Conservation (phyloP, 2,329 filamentous ascomycete species). For the Fusarium napiforme region DNA sequence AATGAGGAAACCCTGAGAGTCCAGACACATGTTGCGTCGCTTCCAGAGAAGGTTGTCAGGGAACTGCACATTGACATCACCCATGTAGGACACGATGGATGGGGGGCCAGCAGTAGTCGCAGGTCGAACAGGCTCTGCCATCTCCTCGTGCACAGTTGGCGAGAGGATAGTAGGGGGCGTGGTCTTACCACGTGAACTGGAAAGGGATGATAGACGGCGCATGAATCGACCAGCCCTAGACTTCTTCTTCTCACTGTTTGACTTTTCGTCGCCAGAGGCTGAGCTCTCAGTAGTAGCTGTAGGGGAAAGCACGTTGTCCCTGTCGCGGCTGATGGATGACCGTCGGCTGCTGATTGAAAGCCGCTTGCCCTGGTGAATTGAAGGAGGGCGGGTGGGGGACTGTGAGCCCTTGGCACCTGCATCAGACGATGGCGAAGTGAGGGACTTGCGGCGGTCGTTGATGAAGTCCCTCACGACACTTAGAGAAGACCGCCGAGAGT, state of each 20-base stretch:
- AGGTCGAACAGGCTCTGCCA: slow-evolving; percentile 39
- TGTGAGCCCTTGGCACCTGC: slow-evolving; percentile 47
- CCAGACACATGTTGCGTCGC: slow-evolving; percentile 86
- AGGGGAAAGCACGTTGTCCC: slow-evolving; percentile 52
- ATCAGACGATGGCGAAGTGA: slow-evolving; percentile 61
- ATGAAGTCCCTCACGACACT: slow-evolving; percentile 70
- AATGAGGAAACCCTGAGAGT: slow-evolving; percentile 84
- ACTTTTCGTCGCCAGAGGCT: slow-evolving; percentile 61
- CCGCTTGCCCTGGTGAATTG: slow-evolving; percentile 60
- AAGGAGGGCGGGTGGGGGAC: slow-evolving; percentile 61
- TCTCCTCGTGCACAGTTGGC: slow-evolving; percentile 63
- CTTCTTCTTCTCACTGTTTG: slow-evolving; percentile 57
- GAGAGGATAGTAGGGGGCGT: slow-evolving; percentile 57
- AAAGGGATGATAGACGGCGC: slow-evolving; percentile 66
- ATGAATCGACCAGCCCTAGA: slow-evolving; percentile 68
- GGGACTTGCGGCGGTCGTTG: slow-evolving; percentile 66
- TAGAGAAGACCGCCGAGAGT: slow-evolving; percentile 66
- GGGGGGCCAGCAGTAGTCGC: slow-evolving; percentile 48
- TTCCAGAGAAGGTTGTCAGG: slow-evolving; percentile 98
- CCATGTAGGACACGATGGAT: slow-evolving; percentile 73
- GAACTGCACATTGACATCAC: slow-evolving; percentile 96
- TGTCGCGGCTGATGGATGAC: slow-evolving; percentile 63
- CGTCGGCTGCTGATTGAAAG: slow-evolving; percentile 72
- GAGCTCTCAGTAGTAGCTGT: slow-evolving; percentile 56
- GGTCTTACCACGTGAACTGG: slow-evolving; percentile 59